These are phyloP conservation scores for Nicotiana knightiana DNA, from an alignment of 257 asterid species.

Conservation along the genomic window DNA sequence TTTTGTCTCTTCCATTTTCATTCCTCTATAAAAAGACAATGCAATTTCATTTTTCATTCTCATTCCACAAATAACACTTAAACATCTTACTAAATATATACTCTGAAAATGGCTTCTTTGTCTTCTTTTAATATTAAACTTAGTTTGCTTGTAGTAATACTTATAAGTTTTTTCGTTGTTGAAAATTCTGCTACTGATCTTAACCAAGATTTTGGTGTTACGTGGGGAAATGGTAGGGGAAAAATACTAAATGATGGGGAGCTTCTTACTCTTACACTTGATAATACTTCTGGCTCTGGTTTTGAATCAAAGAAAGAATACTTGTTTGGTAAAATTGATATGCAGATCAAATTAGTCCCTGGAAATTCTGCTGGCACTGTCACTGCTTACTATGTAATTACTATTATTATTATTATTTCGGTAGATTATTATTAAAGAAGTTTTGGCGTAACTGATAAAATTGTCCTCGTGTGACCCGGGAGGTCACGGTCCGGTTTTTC, in stretches of 20 bases:
- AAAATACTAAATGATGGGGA: slow-evolving; percentile 51
- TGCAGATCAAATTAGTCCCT: slow-evolving; percentile 53
- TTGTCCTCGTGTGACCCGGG: rapidly evolving
- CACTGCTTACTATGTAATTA: slow-evolving; percentile 47
- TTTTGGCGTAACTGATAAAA: no score
- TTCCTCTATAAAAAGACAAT: background rate
- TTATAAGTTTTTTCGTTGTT: slow-evolving; percentile 15
- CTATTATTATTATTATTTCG: no score
- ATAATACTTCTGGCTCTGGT: slow-evolving; percentile 53
- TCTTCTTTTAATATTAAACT: slow-evolving; percentile 5
- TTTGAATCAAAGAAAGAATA: slow-evolving; percentile 47
- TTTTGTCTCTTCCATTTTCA: background rate
- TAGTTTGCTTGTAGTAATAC: background rate
- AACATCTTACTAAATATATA: no score
- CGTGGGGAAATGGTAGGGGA: slow-evolving; percentile 55
- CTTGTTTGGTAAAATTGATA: slow-evolving; percentile 37
- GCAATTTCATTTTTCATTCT: background rate
- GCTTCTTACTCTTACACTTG: slow-evolving; percentile 50
- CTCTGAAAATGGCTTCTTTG: slow-evolving; percentile 18
- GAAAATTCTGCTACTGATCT: slow-evolving; percentile 17
- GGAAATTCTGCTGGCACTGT: slow-evolving; percentile 77
- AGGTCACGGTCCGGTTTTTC: no score
- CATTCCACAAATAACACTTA: background rate
- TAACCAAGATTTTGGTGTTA: slow-evolving; percentile 46
- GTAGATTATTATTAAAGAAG: background rate